Evolutionary conservation across 2,329 filamentous ascomycete species (phyloP), one percentile per base, ranked within the genome.

Genomic region (Celoporthe dispersa): DNA sequence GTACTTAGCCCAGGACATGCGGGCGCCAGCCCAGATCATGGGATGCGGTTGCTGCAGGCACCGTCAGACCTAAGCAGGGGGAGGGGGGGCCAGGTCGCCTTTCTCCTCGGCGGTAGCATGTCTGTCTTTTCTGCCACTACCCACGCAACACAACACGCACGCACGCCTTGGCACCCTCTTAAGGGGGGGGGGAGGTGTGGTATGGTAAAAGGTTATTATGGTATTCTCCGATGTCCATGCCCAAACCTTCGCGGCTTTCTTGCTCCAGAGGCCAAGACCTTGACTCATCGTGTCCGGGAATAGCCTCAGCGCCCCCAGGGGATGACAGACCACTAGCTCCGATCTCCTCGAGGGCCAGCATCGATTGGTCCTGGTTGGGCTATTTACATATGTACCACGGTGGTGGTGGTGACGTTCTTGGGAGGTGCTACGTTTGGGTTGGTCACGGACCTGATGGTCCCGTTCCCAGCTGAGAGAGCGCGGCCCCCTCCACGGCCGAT

Each of bases 281-380:
- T 63, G 44, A 37, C 63, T 37, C 44, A 70, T 64, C 60, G 25
- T 55, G 51, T 31, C 41, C 48, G 28, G 31, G 68, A 35, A 66
- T 44, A 70, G 59, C 68, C 37, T 64, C 64, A 70, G 67, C 64
- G 39, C 44, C 62, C 37, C 39, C 39, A 51, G 44, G 44, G 64
- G 67, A 48, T 57, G 64, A 64, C 61, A 64, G 60, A 35, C 57
- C 48, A 22, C 57, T 60, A 60, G 48, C 66, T 60, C 60, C 60
- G 39, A 68, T 28, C 67, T 55, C 61, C 37, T 57, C 6, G 31
- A 59, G 55, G 31, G 25, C 25, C 25, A 28, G n/a, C 51, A 31
- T 16, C 41, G 51, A 28, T 11, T 9, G 4, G 11, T 55, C 3
- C n/a, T 28, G 51, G 31, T 31, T 55, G 25, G 51, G 51, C n/a